A percentile compares a stretch with the other conserved stretches of the same genome.
phyloP scores from a whole-genome alignment of 163 green algal species.

The Chlorella variabilis region DNA sequence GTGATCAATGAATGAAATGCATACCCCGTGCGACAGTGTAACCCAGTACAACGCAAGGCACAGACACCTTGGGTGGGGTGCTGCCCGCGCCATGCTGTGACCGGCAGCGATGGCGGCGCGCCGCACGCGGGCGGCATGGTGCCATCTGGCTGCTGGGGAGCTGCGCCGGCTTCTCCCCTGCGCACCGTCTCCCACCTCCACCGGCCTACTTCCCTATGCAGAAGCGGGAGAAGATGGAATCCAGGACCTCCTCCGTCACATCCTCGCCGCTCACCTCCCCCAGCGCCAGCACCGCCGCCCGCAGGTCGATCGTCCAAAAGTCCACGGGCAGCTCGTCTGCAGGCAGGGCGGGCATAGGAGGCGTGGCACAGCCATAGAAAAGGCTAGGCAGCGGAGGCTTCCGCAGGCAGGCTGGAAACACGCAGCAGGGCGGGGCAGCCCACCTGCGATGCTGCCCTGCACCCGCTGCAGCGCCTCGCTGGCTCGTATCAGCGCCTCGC shows the following conservation, averaged over 20 bases:
- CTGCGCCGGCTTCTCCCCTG: not conserved
- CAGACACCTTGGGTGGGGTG: too few species aligned
- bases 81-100: too few species aligned
- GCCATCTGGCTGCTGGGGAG: not conserved
- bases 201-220: slow-evolving; percentile 89
- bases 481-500: slow-evolving; percentile 83
- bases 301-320: slow-evolving; percentile 96
- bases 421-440: too few species aligned
- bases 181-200: too few species aligned
- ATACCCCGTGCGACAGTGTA: too few species aligned
- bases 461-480: slow-evolving; percentile 63
- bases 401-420: too few species aligned
- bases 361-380: too few species aligned
- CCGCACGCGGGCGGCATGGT: too few species aligned
- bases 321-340: slow-evolving; percentile 83
- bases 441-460: slow-evolving; percentile 64
- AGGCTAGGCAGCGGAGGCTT: not conserved
- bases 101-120: too few species aligned
- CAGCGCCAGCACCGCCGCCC: slow-evolving; percentile 80
- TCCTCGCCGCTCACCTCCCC: slow-evolving; percentile 88
- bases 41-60: too few species aligned
- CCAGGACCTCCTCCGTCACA: slow-evolving; percentile 91
- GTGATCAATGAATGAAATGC: too few species aligned
- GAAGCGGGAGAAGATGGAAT: slow-evolving; percentile 88
- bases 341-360: too few species aligned